Evolutionary conservation across 495 filamentous ascomycete genomes (phyloP).

Genomic region (Sporormia fimetaria): DNA sequence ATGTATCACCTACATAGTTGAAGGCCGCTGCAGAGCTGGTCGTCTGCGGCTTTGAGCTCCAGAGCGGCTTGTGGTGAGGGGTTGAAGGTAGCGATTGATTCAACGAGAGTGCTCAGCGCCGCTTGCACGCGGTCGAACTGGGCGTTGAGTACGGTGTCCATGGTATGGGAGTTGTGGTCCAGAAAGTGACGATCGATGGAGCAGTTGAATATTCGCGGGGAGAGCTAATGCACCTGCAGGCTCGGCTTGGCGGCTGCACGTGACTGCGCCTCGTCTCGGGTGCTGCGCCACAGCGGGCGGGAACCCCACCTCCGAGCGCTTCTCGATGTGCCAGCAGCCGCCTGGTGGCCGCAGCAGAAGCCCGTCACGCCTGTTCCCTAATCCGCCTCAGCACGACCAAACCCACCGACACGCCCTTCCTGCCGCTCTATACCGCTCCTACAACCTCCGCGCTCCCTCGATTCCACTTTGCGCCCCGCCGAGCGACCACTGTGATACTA

Average conservation of each 20-base stretch:
- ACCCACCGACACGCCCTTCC: conserved; percentile 9
- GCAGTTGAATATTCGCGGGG: neutral
- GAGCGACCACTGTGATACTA: too few relatives aligned
- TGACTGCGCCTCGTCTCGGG: too few relatives aligned
- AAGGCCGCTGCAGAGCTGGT: conserved; percentile 47
- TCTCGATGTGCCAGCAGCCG: too few relatives aligned
- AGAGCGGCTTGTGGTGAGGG: conserved; percentile 51
- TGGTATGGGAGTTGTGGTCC: conserved; percentile 20
- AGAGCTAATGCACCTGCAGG: neutral
- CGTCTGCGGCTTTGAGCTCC: conserved; percentile 57
- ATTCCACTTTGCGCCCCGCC: conserved; percentile 18
- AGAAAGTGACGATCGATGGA: neutral
- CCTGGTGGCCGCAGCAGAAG: too few relatives aligned
- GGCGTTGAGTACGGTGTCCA: conserved; percentile 48
- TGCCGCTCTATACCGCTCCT: conserved; percentile 2
- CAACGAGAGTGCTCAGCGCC: conserved; percentile 53
- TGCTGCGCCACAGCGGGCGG: too few relatives aligned
- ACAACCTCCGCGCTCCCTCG: conserved; percentile 4
- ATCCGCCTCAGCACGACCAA: conserved; percentile 1
- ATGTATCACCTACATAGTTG: conserved; percentile 38
- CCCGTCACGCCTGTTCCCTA: too few relatives aligned
- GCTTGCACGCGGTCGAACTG: conserved; percentile 59
- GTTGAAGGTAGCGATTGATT: conserved; percentile 68
- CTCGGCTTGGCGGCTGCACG: too few relatives aligned
- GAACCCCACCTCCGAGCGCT: too few relatives aligned